Evolutionary conservation across 805 yeast genomes (phyloP).

Genomic region (Sungouiella blattae): DNA sequence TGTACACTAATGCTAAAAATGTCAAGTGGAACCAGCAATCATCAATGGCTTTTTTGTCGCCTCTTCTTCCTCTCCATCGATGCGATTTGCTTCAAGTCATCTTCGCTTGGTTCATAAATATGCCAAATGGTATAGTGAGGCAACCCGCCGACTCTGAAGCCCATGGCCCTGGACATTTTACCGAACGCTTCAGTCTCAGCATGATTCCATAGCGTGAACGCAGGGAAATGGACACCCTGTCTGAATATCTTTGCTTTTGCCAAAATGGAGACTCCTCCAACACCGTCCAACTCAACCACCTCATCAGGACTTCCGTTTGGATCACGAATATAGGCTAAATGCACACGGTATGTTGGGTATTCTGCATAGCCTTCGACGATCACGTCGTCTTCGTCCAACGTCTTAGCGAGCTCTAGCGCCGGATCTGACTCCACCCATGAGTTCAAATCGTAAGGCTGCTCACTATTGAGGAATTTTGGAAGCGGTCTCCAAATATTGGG

Average conservation of each 20-base stretch:
- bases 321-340: slow-evolving; percentile 69
- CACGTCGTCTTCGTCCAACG: slow-evolving; percentile 74
- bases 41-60: slow-evolving; percentile 23
- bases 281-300: slow-evolving; percentile 73
- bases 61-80: slow-evolving; percentile 64
- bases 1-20: background rate
- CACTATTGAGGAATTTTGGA: slow-evolving; percentile 84
- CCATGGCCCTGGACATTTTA: slow-evolving; percentile 74
- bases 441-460: slow-evolving; percentile 93
- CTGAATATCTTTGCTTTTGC: slow-evolving; percentile 73
- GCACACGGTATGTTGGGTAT: slow-evolving; percentile 83
- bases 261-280: slow-evolving; percentile 81
- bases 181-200: slow-evolving; percentile 91
- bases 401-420: slow-evolving; percentile 63
- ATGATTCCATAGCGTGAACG: slow-evolving; percentile 77
- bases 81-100: slow-evolving; percentile 69
- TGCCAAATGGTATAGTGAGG: slow-evolving; percentile 93
- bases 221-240: slow-evolving; percentile 80
- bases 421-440: slow-evolving; percentile 92
- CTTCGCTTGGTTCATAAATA: slow-evolving; percentile 85
- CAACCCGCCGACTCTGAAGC: slow-evolving; percentile 78
- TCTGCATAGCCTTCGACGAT: slow-evolving; percentile 88
- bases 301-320: slow-evolving; percentile 58
- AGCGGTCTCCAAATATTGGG: slow-evolving; percentile 97
- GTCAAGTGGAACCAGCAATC: background rate